These are phyloP conservation scores for Opeltia flavorubescens DNA, from an alignment of 495 filamentous ascomycete genomes.

Conservation along the genomic window DNA sequence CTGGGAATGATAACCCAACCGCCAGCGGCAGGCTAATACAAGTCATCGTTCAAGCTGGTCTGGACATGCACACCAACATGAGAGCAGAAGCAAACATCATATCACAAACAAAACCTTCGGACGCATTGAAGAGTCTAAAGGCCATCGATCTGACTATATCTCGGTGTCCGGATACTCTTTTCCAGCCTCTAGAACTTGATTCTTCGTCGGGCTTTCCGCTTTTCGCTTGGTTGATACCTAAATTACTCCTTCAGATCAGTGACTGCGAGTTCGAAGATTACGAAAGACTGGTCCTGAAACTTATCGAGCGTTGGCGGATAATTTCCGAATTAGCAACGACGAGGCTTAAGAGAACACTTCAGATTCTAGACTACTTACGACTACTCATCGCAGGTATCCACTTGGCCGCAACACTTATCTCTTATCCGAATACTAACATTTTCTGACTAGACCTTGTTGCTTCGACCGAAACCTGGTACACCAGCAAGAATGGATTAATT, in stretches of 20 bases:
- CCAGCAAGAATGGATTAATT: neutral
- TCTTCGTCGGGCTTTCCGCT: conserved; percentile 36
- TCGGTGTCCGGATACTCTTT: conserved; percentile 60
- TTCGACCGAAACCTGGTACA: too few species aligned
- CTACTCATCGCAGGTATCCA: too few species aligned
- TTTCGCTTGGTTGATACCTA: conserved; percentile 66
- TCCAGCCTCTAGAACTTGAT: conserved; percentile 24
- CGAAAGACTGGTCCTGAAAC: neutral
- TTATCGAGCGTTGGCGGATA: conserved; percentile 1
- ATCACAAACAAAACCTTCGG: conserved; percentile 19
- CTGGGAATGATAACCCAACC: conserved; percentile 50
- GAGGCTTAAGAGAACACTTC: conserved; percentile 9
- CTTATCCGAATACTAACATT: too few species aligned
- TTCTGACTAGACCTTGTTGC: too few species aligned
- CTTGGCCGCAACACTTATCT: too few species aligned
- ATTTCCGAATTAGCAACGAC: conserved; percentile 8
- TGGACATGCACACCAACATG: conserved; percentile 47
- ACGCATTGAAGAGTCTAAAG: conserved; percentile 52
- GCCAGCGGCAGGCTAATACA: conserved; percentile 73
- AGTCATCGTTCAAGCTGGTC: conserved; percentile 66
- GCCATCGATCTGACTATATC: conserved; percentile 59
- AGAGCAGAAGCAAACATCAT: conserved; percentile 50
- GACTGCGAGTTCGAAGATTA: neutral
- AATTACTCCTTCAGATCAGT: conserved; percentile 20
- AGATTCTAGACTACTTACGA: conserved; percentile 11